Conservation (phyloP, 495 filamentous ascomycete species). For the Penicillium paradoxum region DNA sequence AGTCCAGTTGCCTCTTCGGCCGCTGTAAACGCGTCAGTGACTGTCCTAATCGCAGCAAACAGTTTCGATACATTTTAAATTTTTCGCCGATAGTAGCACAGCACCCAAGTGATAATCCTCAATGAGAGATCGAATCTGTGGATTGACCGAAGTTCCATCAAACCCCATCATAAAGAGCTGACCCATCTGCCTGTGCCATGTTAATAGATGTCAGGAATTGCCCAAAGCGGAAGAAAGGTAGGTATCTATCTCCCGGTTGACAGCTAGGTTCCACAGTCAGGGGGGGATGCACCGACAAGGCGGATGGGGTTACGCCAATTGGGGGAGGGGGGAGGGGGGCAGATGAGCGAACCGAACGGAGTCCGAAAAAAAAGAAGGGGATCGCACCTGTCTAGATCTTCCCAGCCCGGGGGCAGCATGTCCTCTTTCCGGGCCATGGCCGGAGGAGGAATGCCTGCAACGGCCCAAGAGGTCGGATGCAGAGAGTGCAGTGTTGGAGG, state of each 20-base stretch:
- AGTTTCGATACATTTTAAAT: slow-evolving; percentile 68
- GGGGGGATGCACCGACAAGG: slow-evolving; percentile 1
- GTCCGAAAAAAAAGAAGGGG: neutral
- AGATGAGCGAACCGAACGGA: no score
- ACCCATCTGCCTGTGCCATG: slow-evolving; percentile 56
- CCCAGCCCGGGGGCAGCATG: slow-evolving; percentile 46
- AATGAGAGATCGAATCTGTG: slow-evolving; percentile 79
- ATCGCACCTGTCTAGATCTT: slow-evolving; percentile 44
- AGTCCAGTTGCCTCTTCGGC: slow-evolving; percentile 77
- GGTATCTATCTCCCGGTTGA: neutral
- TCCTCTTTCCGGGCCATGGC: slow-evolving; percentile 50
- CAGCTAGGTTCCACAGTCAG: slow-evolving; percentile 19
- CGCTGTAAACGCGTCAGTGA: slow-evolving; percentile 46
- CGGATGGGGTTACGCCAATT: neutral
- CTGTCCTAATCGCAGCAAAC: neutral
- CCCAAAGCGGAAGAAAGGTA: slow-evolving; percentile 18
- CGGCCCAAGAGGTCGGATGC: slow-evolving; percentile 8
- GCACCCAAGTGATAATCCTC: slow-evolving; percentile 78
- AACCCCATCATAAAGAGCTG: slow-evolving; percentile 96
- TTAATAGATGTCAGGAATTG: slow-evolving; percentile 18
- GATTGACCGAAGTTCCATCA: slow-evolving; percentile 82
- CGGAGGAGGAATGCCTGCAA: slow-evolving; percentile 39
- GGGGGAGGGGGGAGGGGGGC: neutral
- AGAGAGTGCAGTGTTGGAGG: slow-evolving; percentile 3
- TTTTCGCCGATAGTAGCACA: slow-evolving; percentile 84